These are phyloP conservation scores for Lecanicillium sp. DNA, from an alignment of 2,329 filamentous ascomycete species.

Conservation along the genomic window DNA sequence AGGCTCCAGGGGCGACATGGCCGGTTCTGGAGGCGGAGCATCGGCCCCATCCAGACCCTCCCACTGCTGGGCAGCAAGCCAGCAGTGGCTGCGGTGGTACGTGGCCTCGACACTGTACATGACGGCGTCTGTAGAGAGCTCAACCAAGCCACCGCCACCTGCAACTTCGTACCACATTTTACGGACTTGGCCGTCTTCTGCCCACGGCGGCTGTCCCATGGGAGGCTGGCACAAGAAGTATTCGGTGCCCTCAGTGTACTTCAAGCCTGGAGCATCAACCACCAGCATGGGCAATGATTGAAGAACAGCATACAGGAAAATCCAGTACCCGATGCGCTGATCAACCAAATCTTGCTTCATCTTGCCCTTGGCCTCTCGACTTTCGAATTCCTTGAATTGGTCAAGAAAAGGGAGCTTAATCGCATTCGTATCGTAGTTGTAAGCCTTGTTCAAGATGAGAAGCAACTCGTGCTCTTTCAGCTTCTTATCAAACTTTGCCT, in stretches of 20 bases:
- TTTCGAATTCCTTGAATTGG: slow-evolving; percentile 66
- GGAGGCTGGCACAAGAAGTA: slow-evolving; percentile 77
- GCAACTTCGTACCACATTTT: slow-evolving; percentile 72
- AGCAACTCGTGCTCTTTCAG: slow-evolving; percentile 74
- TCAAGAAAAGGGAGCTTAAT: slow-evolving; percentile 57
- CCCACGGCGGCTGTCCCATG: slow-evolving; percentile 67
- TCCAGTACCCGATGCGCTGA: slow-evolving; percentile 69
- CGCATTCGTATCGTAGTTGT: slow-evolving; percentile 67
- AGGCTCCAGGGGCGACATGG: slow-evolving; percentile 34
- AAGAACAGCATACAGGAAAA: slow-evolving; percentile 73
- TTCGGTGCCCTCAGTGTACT: slow-evolving; percentile 65
- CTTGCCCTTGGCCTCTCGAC: slow-evolving; percentile 59
- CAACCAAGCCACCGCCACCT: slow-evolving; percentile 52
- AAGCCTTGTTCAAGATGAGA: slow-evolving; percentile 70
- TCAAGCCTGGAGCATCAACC: slow-evolving; percentile 65
- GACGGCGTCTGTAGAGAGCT: slow-evolving; percentile 54
- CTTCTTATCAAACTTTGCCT: slow-evolving; percentile 64
- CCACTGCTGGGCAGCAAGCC: slow-evolving; percentile 48
- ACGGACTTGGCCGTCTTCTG: slow-evolving; percentile 56
- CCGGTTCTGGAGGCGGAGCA: slow-evolving; percentile 24
- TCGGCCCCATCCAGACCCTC: slow-evolving; percentile 30
- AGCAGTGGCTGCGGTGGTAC: slow-evolving; percentile 53
- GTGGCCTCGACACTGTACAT: slow-evolving; percentile 57
- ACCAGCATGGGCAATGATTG: slow-evolving; percentile 74
- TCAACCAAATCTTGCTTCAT: slow-evolving; percentile 62